Base-by-base conservation (phyloP, 352 stramenopile species). In the Albugo candida region DNA sequence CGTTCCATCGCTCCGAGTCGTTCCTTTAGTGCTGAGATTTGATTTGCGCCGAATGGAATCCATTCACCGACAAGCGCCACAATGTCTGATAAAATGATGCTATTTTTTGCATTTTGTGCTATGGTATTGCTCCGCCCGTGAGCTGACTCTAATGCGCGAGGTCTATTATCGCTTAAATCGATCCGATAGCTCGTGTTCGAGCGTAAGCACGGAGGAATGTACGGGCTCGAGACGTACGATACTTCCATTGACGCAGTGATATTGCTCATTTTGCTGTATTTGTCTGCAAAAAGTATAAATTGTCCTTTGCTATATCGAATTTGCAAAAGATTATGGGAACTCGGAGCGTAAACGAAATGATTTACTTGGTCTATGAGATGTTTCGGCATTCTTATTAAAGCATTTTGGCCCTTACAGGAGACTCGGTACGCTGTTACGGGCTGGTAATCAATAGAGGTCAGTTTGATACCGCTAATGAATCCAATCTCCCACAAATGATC, bases 231-330 rank as follows among this genome's bases (percentile, higher is more conserved):
- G 5, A 98, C 94, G 56, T 98, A 98, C 13, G 87, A 97, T 11
- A 98, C 91, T 56, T 97, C 92, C 58, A 98, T 94, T 10, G 72
- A 94, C 42, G 97, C 88, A n/a, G 93, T 97, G 45, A 97, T 93
- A 8, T 63, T 85, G 21, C 85, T 97, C 21, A 83, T 56, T 47
- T 78, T 84, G n/a, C 54, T 60, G 60, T 95, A 97, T 1, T 78
- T 82, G 46, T 61, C 72, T 11, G 67, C 60, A 36, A 54, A 44
- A 24, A 85, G 66, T 36, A 75, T 48, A 21, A 96, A 82, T 39
- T 84, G 84, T 12, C 69, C 74, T 14, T 70, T 68, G 20, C 79
- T 63, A 52, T 83, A 82, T 13, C 58, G 59, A 5, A 85, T 67
- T 1, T 64, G 51, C 36, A 83, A 36, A 19, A 85, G 51, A 14